Conservation (phyloP, 2,329 filamentous ascomycete genomes). For the Escovopsis sp. region DNA sequence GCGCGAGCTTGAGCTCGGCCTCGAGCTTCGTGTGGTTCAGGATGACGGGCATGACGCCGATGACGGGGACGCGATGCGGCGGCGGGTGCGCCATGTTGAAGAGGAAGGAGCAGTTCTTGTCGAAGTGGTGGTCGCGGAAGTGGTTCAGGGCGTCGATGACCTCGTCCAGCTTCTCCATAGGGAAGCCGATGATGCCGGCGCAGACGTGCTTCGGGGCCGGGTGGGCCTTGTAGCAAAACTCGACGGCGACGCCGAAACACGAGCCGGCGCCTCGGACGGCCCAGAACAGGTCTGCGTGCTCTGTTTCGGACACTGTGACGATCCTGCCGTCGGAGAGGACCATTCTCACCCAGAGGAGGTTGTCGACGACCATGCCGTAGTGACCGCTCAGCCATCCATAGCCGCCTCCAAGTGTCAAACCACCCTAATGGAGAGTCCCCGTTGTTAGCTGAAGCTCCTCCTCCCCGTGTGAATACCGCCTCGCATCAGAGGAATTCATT, state of each 20-base stretch:
- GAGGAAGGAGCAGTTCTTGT: background rate
- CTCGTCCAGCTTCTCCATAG: background rate
- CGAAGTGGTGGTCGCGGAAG: background rate
- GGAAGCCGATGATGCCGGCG: background rate
- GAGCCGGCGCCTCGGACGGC: constrained; percentile 31
- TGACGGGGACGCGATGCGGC: background rate
- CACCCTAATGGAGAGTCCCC: no score
- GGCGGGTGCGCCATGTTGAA: background rate
- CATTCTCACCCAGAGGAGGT: constrained; percentile 22
- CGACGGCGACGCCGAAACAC: constrained; percentile 27
- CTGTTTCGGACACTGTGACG: constrained; percentile 21
- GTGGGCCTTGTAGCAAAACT: constrained; percentile 17
- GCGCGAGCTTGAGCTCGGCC: background rate
- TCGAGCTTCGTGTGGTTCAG: background rate
- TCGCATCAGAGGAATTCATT: no score
- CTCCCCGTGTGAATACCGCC: background rate
- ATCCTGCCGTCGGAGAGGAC: constrained; percentile 22
- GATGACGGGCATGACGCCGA: background rate
- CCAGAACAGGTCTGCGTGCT: constrained; percentile 31
- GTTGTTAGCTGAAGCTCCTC: no score
- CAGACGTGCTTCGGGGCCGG: background rate
- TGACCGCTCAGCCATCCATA: constrained; percentile 40
- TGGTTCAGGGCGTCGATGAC: background rate
- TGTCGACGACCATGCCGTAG: constrained; percentile 35
- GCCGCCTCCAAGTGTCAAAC: constrained; percentile 40